phyloP scores from a whole-genome alignment of 805 yeast species.

The Candida ortonii region DNA sequence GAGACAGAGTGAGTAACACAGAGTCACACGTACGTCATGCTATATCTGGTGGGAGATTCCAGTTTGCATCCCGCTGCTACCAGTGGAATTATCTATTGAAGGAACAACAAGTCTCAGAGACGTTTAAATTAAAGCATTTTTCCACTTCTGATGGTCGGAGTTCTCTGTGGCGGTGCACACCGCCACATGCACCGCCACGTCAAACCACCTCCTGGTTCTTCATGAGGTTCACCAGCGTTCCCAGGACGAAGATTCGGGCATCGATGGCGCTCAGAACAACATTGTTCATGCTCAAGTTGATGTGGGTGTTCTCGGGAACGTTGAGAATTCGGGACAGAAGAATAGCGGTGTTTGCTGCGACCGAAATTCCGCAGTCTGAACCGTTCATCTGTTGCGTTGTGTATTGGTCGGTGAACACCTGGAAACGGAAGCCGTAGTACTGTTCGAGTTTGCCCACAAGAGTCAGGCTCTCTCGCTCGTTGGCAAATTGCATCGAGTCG shows the following conservation, averaged over 20 bases:
- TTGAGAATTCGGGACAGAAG: slow-evolving; percentile 34
- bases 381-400: slow-evolving; percentile 64
- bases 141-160: no score
- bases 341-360: slow-evolving; percentile 36
- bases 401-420: slow-evolving; percentile 21
- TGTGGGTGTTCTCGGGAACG: slow-evolving; percentile 27
- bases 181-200: no score
- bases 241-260: slow-evolving; percentile 44
- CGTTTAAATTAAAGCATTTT: no score
- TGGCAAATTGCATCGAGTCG: slow-evolving; percentile 55
- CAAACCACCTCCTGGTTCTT: no score
- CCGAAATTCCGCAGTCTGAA: slow-evolving; percentile 62
- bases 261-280: slow-evolving; percentile 47
- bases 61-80: no score
- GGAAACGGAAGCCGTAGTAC: slow-evolving; percentile 24
- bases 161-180: no score
- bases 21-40: slow-evolving; percentile 6
- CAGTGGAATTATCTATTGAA: no score
- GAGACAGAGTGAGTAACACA: neutral
- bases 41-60: no score
- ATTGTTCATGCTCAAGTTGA: slow-evolving; percentile 39
- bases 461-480: slow-evolving; percentile 35
- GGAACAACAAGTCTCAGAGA: no score
- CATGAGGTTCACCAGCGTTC: slow-evolving; percentile 11
- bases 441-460: slow-evolving; percentile 32